A percentile compares a stretch with the other conserved stretches of the same genome.
Conservation (phyloP, 495 filamentous ascomycete species). For the Letharia lupina region DNA sequence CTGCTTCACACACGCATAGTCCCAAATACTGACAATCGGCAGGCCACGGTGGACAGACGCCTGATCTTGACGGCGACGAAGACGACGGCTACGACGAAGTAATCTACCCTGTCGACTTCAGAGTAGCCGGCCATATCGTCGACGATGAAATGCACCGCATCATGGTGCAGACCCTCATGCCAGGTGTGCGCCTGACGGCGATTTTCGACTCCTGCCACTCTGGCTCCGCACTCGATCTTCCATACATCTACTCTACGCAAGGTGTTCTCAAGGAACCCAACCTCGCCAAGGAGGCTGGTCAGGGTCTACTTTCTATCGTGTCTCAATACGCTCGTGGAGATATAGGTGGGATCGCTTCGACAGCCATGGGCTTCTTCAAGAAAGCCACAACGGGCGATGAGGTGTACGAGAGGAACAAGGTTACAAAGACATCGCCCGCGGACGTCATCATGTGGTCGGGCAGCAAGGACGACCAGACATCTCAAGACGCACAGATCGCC, state of each 20-base stretch:
- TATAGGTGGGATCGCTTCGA: conserved; percentile 69
- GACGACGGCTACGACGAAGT: conserved; percentile 96
- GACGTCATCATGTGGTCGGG: conserved; percentile 98
- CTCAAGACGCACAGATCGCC: conserved; percentile 57
- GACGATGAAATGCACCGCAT: conserved; percentile 99
- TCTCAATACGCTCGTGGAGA: conserved; percentile 86
- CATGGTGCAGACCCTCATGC: conserved; percentile 75
- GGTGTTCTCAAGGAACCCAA: conserved; percentile 98
- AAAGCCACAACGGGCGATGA: conserved; percentile 82
- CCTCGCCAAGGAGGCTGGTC: conserved; percentile 92
- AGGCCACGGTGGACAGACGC: conserved; percentile 97
- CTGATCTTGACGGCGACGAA: conserved; percentile 88
- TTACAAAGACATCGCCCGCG: conserved; percentile 88
- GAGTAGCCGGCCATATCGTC: conserved; percentile 82
- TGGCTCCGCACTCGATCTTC: conserved; percentile 88
- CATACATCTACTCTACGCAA: conserved; percentile 93
- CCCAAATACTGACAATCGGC: conserved; percentile 8
- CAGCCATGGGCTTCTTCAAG: conserved; percentile 83
- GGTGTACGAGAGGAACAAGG: conserved; percentile 64
- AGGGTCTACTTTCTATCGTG: conserved; percentile 83
- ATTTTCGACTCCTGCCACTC: conserved; percentile 99
- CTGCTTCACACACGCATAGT: background rate
- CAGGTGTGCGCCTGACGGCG: conserved; percentile 85
- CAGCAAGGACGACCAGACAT: conserved; percentile 92
- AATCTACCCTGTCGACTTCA: conserved; percentile 95